Base-by-base conservation (phyloP, 2,329 filamentous ascomycete species). In the Trichophyton rubrum region DNA sequence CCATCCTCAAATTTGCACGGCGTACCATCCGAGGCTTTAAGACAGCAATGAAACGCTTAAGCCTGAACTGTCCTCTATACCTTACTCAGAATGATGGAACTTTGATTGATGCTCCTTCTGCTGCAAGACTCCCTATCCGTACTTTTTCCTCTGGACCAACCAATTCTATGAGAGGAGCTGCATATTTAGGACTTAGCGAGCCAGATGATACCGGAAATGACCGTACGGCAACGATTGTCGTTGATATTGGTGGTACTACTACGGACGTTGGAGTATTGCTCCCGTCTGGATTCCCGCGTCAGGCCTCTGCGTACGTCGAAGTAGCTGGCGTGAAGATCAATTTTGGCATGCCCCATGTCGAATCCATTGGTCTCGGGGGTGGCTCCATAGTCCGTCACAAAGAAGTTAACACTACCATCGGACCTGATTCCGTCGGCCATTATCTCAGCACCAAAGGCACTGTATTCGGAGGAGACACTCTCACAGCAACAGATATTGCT, bases 171-270 rank as follows among this genome's bases (percentile, higher is more conserved):
- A 74, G 78, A 11, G 79, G 79, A 9, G 79, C 78, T 9, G 74
- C 74, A 1, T 78, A 68, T 59, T 63, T 73, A 17, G 66, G 60
- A 3, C 45, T 66, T 11, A 56, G n/a, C 35, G 59, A 43, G 27
- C 56, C 59, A 6, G 49, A 58, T n/a, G 40, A 57, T 4, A n/a
- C 45, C 15, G 41, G 51, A 3, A 41, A 27, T 15, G 59, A 62
- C 24, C 59, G 60, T 22, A 62, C 63, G 9, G 63, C 63, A 41
- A 63, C 63, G 8, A 74, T 84, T 49, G 80, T 83, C 0, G 76
- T 84, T 1, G 82, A 85, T 64, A 78, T 85, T 30, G 82, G 83
- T 6, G 82, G 82, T 15, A 85, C 83, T 0, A 85, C 82, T 0
- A 82, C 81, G 1, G 83, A 85, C 67, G 79, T 84, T 7, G 82